Conservation (phyloP, 1,284 basidiomycete genomes). For the Veloboletus limbatus region DNA sequence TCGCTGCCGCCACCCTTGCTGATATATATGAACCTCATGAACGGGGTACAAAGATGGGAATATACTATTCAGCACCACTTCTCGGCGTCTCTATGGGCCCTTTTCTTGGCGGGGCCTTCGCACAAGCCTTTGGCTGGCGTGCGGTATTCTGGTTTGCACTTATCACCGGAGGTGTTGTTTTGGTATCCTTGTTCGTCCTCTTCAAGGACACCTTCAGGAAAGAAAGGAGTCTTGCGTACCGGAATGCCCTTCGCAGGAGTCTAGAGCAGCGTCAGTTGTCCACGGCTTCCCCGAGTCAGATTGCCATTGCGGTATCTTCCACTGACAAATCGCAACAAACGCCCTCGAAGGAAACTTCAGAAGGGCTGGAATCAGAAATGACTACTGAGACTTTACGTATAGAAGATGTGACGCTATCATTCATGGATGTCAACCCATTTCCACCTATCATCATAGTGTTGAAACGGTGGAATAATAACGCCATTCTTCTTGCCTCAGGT, state of each 20-base stretch:
- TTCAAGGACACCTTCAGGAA: slow-evolving; percentile 83
- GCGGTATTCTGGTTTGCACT: slow-evolving; percentile 82
- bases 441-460: slow-evolving; percentile 60
- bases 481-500: slow-evolving; percentile 53
- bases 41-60: slow-evolving; percentile 77
- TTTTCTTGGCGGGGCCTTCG: slow-evolving; percentile 68
- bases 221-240: slow-evolving; percentile 78
- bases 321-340: slow-evolving; percentile 4
- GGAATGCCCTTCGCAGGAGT: slow-evolving; percentile 48
- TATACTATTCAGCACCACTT: slow-evolving; percentile 68
- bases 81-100: slow-evolving; percentile 68
- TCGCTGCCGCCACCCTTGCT: slow-evolving; percentile 80
- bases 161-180: slow-evolving; percentile 55
- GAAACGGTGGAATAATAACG: slow-evolving; percentile 62
- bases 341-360: background rate
- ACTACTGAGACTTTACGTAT: slow-evolving; percentile 9
- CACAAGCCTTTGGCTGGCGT: slow-evolving; percentile 73
- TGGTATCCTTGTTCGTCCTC: slow-evolving; percentile 58
- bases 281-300: background rate
- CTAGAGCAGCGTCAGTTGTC: slow-evolving; percentile 4
- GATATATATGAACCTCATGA: slow-evolving; percentile 81
- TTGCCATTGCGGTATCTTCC: background rate
- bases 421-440: slow-evolving; percentile 74
- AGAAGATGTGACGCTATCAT: slow-evolving; percentile 51
- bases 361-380: slow-evolving; percentile 10